Evolutionary conservation across 1,284 basidiomycete species (phyloP).

Genomic region (Boletus semigastroideus): DNA sequence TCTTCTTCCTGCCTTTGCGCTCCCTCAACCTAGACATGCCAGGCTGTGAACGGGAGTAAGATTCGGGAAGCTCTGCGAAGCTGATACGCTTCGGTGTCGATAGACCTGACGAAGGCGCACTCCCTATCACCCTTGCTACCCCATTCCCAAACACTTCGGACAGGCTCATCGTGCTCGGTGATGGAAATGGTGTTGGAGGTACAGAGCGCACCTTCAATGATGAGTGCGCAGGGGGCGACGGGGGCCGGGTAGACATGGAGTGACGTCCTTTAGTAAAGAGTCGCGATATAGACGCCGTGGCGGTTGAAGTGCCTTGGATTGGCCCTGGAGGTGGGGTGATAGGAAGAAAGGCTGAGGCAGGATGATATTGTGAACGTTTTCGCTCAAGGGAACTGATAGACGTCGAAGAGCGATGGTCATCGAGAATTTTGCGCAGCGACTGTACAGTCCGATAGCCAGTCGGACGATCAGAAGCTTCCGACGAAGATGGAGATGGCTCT

Average conservation of each 20-base stretch:
- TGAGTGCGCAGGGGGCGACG: conserved; percentile 52
- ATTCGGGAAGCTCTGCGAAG: conserved; percentile 71
- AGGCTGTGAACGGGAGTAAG: conserved; percentile 38
- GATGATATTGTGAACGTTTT: conserved; percentile 12
- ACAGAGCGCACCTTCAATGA: conserved; percentile 46
- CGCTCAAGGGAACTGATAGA: conserved; percentile 18
- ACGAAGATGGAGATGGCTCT: conserved; percentile 47
- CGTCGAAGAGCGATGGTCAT: conserved; percentile 46
- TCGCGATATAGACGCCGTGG: conserved; percentile 71
- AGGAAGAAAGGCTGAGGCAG: conserved; percentile 32
- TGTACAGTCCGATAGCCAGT: conserved; percentile 61
- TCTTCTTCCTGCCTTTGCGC: conserved; percentile 28
- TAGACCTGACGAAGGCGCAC: conserved; percentile 26
- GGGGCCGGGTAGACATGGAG: conserved; percentile 54
- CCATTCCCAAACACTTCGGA: conserved; percentile 32
- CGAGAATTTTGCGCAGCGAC: conserved; percentile 67
- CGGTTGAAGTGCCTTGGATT: conserved; percentile 58
- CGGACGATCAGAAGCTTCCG: conserved; percentile 45
- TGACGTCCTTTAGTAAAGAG: conserved; percentile 70
- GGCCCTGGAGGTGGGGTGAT: conserved; percentile 51
- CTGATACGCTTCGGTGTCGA: conserved; percentile 77
- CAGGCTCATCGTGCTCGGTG: conserved; percentile 34
- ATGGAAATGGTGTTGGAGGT: conserved; percentile 33
- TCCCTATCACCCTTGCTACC: conserved; percentile 29
- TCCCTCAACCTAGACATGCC: conserved; percentile 28